Base-by-base conservation (phyloP, 139 green algal species). In the Pseudopediastrum boryanum region DNA sequence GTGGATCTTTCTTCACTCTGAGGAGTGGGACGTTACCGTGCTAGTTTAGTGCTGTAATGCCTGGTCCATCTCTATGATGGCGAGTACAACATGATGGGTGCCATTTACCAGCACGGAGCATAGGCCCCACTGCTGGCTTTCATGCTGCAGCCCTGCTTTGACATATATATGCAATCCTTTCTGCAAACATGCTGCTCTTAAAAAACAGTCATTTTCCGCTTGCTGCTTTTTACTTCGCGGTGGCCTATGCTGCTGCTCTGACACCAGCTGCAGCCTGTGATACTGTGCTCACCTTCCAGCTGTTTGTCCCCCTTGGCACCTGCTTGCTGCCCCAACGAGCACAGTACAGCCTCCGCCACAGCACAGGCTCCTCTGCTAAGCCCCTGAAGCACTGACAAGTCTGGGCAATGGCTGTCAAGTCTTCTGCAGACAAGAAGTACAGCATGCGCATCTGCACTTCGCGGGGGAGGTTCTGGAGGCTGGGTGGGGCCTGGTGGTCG, bases 301-400 rank as follows among this genome's bases (percentile, higher is more conserved):
- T 71, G 12, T 25, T 19, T 1, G 69, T 27, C 23, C 71, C 59
- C n/a, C 76, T 54, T 27, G 74, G 79, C 25, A 27, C 35, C 9
- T 43, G 38, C 31, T 75, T 75, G 62, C 70, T 79, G 70, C 79
- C 79, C 51, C 82, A 86, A 36, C 85, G 56, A 3, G 48, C 35
- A 25, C 74, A 71, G 41, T 79, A 90, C 25, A 90, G 68, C 2
- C 83, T 52, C 19, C 79, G 62, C 85, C 85, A 90, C 35, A 90
- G 48, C 1, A 75, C 35, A 19, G 72, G 44, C 52, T 87, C 84
- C 42, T 36, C 70, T 12, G 54, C 61, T 13, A 75, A 35, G 2
- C 38, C 25, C 0, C 46, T 21, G 33, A 84, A 33, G 12, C 29
- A 39, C 23, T 43, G 41, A 62, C 62, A 78, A 2, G 62, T 68